Evolutionary conservation across 768 basidiomycete species (phyloP).

Genomic region (Termitomyces sp.): DNA sequence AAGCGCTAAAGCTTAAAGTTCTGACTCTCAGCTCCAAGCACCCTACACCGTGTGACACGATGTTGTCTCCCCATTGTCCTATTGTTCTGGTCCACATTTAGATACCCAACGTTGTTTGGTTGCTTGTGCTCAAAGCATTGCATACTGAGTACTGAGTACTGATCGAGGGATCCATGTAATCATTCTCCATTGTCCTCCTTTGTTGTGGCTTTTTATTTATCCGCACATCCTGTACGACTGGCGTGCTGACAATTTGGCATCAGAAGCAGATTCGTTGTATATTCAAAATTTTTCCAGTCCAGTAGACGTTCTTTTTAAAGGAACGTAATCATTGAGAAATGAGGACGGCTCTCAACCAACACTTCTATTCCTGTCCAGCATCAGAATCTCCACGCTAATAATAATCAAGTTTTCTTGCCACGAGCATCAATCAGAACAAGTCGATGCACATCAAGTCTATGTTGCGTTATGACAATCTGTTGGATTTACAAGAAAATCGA

Average conservation of each 20-base stretch:
- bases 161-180: constrained; percentile 4
- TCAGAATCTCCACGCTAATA: not conserved
- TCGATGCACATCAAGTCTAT: not conserved
- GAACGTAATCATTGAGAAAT: not conserved
- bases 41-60: constrained; percentile 1
- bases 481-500: not conserved
- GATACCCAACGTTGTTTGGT: not conserved
- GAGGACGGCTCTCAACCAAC: not conserved
- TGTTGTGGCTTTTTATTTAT: not conserved
- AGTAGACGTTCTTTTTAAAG: not conserved
- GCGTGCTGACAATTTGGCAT: not conserved
- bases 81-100: constrained; percentile 14
- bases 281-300: not conserved
- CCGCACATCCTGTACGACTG: not conserved
- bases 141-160: too few species aligned
- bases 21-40: constrained; percentile 3
- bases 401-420: too few species aligned
- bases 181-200: not conserved
- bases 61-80: not conserved
- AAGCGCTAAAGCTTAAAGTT: not conserved
- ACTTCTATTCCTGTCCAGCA: not conserved
- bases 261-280: not conserved
- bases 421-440: not conserved
- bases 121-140: not conserved
- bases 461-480: too few species aligned